phyloP scores from a whole-genome alignment of 768 basidiomycete species.

The Phylloporus sp. region DNA sequence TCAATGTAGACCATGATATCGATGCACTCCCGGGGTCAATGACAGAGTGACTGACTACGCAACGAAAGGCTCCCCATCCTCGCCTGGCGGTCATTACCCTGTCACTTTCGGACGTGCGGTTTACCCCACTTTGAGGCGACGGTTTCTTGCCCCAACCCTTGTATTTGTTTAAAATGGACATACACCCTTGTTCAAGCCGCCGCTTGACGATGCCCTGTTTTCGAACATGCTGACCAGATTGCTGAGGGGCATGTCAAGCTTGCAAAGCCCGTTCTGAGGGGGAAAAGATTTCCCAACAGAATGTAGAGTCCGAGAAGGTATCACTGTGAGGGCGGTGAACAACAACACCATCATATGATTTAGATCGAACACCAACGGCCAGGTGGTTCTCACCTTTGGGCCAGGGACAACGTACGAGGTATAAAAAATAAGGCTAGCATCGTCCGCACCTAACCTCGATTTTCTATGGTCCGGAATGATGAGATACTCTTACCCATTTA shows the following conservation, averaged over 20 bases:
- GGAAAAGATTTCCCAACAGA: background rate
- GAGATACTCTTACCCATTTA: background rate
- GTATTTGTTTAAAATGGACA: background rate
- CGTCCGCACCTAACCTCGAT: no score
- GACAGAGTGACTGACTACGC: no score
- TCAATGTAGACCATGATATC: background rate
- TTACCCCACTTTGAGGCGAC: background rate
- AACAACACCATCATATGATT: no score
- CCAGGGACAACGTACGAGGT: no score
- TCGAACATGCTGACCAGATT: background rate
- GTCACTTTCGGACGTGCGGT: background rate
- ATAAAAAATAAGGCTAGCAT: no score
- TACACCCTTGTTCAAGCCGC: no score
- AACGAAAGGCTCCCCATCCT: conserved; percentile 26
- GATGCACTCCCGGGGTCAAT: background rate
- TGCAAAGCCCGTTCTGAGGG: background rate
- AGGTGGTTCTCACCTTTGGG: no score
- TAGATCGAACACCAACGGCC: no score
- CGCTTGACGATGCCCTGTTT: background rate
- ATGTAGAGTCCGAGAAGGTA: background rate
- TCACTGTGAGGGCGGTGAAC: background rate
- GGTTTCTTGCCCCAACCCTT: background rate
- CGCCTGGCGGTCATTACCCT: background rate
- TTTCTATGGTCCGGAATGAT: no score
- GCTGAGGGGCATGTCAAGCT: background rate